Evolutionary conservation across 2,329 filamentous ascomycete species (phyloP).

Genomic region (Botrytis porri): DNA sequence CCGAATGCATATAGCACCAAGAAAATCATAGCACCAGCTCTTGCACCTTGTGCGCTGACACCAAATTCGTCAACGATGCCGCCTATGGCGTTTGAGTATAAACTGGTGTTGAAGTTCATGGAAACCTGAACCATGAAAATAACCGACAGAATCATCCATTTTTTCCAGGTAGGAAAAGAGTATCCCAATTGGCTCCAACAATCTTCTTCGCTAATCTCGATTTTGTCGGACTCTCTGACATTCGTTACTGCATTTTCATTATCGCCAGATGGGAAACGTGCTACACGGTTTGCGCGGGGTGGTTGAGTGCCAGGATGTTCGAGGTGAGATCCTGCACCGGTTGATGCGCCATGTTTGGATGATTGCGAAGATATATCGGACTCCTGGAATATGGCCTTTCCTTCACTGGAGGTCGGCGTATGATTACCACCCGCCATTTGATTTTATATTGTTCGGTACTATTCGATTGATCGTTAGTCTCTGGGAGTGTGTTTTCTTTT

Average conservation of each 20-base stretch:
- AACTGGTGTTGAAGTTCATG: constrained; percentile 76
- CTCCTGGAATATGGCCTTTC: not conserved
- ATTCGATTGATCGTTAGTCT: not conserved
- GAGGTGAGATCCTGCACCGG: not conserved
- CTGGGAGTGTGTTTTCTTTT: not conserved
- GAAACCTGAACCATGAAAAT: constrained; percentile 73
- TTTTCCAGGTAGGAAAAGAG: constrained; percentile 57
- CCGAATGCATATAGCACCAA: constrained; percentile 79
- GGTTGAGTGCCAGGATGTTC: not conserved
- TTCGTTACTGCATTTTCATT: constrained; percentile 1
- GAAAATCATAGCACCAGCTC: constrained; percentile 75
- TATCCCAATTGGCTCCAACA: constrained; percentile 66
- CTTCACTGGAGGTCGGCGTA: not conserved
- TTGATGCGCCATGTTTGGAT: not conserved
- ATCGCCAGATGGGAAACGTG: constrained; percentile 7
- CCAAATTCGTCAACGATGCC: constrained; percentile 66
- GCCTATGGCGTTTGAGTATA: constrained; percentile 66
- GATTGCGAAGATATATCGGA: constrained; percentile 1
- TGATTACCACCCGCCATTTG: not conserved
- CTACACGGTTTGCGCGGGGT: not conserved
- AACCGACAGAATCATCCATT: constrained; percentile 68
- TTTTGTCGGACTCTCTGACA: constrained; percentile 14
- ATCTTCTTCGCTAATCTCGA: constrained; percentile 52
- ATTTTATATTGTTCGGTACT: constrained; percentile 7
- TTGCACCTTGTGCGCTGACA: constrained; percentile 66